These are phyloP conservation scores for Candida coquimbonensis DNA, from an alignment of 805 yeast genomes.

Conservation along the genomic window DNA sequence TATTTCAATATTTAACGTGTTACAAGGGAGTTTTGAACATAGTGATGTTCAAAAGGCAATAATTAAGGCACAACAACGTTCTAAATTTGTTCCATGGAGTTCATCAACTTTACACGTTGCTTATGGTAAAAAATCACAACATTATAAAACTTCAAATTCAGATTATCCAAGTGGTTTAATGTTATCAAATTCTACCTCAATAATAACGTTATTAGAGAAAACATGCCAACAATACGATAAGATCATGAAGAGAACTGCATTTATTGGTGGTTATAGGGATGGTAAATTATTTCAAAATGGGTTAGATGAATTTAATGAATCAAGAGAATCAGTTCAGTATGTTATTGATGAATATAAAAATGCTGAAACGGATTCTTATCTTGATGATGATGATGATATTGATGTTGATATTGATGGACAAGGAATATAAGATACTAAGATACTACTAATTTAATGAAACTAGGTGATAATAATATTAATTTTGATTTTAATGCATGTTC, in stretches of 20 bases:
- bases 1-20: slow-evolving; percentile 63
- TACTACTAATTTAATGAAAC: too few species aligned
- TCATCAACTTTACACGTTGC: slow-evolving; percentile 75
- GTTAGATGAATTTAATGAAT: slow-evolving; percentile 66
- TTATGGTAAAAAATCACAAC: slow-evolving; percentile 67
- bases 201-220: slow-evolving; percentile 57
- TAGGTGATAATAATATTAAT: too few species aligned
- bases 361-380: slow-evolving; percentile 48
- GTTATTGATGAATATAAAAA: slow-evolving; percentile 74
- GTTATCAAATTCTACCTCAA: slow-evolving; percentile 76
- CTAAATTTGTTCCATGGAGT: slow-evolving; percentile 81
- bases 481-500: too few species aligned
- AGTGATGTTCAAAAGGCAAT: slow-evolving; percentile 66
- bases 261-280: slow-evolving; percentile 64
- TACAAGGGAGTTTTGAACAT: slow-evolving; percentile 58
- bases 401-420: slow-evolving; percentile 13
- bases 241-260: slow-evolving; percentile 74
- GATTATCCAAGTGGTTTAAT: slow-evolving; percentile 68
- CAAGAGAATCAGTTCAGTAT: slow-evolving; percentile 67
- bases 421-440: neutral
- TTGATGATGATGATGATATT: slow-evolving; percentile 35
- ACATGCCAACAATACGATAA: slow-evolving; percentile 74
- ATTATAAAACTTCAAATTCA: slow-evolving; percentile 25
- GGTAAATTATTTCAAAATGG: slow-evolving; percentile 32
- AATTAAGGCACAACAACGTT: slow-evolving; percentile 54